Percentiles rank a stretch among this genome's conserved stretches.
Conservation (phyloP, 495 filamentous ascomycete species). For the Aspergillus steynii region DNA sequence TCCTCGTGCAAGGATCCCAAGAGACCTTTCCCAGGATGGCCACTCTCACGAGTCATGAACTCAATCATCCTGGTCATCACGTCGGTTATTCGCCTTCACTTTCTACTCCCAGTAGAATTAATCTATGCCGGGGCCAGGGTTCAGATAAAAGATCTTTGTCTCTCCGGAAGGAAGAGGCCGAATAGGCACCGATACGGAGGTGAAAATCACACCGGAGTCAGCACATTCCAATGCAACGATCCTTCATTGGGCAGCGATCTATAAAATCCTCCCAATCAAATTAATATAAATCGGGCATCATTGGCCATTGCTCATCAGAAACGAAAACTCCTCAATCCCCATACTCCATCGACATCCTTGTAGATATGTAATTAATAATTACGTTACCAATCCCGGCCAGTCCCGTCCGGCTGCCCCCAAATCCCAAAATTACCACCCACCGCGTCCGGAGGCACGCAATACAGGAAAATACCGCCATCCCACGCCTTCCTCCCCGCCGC, state of each 20-base stretch:
- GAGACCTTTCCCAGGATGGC: background rate
- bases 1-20: background rate
- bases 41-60: background rate
- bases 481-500: background rate
- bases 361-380: no score
- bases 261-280: background rate
- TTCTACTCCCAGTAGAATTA: background rate
- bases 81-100: background rate
- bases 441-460: background rate
- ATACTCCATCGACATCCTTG: background rate
- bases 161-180: background rate
- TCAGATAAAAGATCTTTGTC: background rate
- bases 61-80: background rate
- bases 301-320: background rate
- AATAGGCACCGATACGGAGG: background rate
- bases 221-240: background rate
- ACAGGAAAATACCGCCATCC: background rate
- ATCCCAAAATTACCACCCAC: no score
- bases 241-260: background rate
- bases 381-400: no score
- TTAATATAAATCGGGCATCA: background rate
- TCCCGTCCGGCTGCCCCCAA: no score
- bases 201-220: background rate
- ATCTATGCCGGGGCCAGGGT: background rate
- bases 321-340: background rate